Evolutionary conservation across 768 basidiomycete species (phyloP), one percentile per base, ranked within the genome.

Genomic region (Pseudohyphozyma bogoriensis): DNA sequence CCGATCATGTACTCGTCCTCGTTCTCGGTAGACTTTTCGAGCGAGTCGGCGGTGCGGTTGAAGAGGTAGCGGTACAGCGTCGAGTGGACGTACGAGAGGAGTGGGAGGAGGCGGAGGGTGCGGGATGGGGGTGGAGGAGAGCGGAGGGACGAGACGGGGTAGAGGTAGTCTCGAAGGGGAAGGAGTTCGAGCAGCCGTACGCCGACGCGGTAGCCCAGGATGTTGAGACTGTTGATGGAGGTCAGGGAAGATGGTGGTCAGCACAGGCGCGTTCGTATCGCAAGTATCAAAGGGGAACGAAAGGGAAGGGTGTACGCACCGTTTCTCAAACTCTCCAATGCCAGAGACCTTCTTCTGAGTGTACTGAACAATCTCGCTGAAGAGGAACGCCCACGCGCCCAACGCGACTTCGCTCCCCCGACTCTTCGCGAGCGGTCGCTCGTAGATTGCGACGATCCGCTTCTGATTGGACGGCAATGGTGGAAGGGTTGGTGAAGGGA

Each of bases 1-100:
- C 93, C 86, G 65, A 99, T 87, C 95, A 97, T 97, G 75, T 96
- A 99, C 79, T 99, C 95, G 72, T 97, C 93, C 24, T 87, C 85
- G 60, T 93, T 89, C 73, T 95, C 91, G 0, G 96, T 89, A 66
- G 89, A 91, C 77, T 89, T 87, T 75, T 99, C 92, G 58, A 99
- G 83, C 3, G 86, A 89, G 72, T 96, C 93, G 26, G 95, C 95
- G 12, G 89, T 80, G 72, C 85, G 87, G 12, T 90, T 90, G 70
- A 93, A 99, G 22, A 92, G 85, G 33, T 90, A 86, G 59, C 85
- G 83, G 86, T 93, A 99, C 29, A 97, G 84, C 68, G 93, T 89
- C 1, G 89, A 91, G 69, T 96, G 93, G 54, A 99, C 83, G 70
- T 84, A 85, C 84, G 92, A 89, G 56, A 99, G 80, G 5, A 87